Conservation (phyloP, 2,329 filamentous ascomycete genomes). For the Akanthomyces dipterigenus region DNA sequence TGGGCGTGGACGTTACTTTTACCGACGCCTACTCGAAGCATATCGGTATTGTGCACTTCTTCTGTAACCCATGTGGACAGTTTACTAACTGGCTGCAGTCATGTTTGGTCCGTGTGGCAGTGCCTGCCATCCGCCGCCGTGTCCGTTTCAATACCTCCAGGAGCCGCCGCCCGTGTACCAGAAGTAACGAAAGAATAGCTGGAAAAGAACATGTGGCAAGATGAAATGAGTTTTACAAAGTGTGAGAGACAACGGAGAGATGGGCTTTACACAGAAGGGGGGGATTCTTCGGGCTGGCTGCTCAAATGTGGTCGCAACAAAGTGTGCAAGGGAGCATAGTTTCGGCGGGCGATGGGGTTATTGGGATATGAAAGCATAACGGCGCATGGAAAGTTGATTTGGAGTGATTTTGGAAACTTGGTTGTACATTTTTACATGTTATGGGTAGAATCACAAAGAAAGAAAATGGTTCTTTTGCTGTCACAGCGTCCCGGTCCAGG, state of each 20-base stretch:
- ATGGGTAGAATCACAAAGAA: neutral
- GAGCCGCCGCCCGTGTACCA: conserved; percentile 32
- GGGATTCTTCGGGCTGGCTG: too few species aligned
- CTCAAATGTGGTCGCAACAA: too few species aligned
- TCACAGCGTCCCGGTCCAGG: too few species aligned
- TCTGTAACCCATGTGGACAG: too few species aligned
- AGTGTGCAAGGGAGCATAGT: neutral
- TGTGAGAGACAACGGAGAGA: too few species aligned
- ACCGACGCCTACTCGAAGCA: conserved; percentile 31
- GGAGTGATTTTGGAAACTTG: neutral
- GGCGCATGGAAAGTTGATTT: neutral
- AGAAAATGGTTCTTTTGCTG: too few species aligned
- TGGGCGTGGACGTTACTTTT: conserved; percentile 29
- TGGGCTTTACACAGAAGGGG: too few species aligned
- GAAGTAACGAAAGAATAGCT: conserved; percentile 12
- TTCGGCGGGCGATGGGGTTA: neutral
- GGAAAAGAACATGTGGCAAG: neutral
- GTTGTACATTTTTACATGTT: too few species aligned
- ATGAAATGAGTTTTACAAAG: neutral
- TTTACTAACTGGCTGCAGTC: conserved; percentile 18
- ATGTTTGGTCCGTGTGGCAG: conserved; percentile 27
- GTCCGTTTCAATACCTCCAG: conserved; percentile 31
- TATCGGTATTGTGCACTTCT: conserved; percentile 21
- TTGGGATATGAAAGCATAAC: neutral
- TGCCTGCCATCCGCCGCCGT: conserved; percentile 26